A percentile compares a stretch with the other conserved stretches of the same genome.
phyloP scores from a whole-genome alignment of 176 grass and related monocot species.

The Eragrostis curvula region DNA sequence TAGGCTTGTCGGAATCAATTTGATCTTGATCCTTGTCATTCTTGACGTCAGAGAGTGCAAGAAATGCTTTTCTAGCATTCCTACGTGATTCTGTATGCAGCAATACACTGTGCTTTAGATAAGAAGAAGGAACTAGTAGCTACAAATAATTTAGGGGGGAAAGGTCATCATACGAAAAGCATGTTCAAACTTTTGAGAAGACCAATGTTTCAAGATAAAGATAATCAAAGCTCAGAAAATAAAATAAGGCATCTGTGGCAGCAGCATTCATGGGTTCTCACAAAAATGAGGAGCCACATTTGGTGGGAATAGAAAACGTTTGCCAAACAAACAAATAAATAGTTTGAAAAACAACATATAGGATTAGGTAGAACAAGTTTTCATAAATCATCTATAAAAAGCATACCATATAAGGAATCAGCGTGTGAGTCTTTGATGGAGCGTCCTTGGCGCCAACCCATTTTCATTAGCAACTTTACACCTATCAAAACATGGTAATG shows the following conservation, averaged over 20 bases:
- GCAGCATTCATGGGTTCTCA: not conserved
- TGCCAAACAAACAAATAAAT: slow-evolving; percentile 13
- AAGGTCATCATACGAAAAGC: slow-evolving; percentile 17
- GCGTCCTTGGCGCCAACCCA: slow-evolving; percentile 94
- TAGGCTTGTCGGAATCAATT: slow-evolving; percentile 46
- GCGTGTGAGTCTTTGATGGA: slow-evolving; percentile 85
- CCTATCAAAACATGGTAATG: slow-evolving; percentile 56
- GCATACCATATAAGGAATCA: slow-evolving; percentile 84
- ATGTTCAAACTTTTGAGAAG: slow-evolving; percentile 21
- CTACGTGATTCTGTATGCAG: slow-evolving; percentile 73
- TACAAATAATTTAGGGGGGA: slow-evolving; percentile 21
- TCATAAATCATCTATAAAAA: slow-evolving; percentile 24
- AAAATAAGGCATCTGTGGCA: slow-evolving; percentile 24
- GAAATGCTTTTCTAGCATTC: slow-evolving; percentile 91
- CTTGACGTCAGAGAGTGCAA: slow-evolving; percentile 74
- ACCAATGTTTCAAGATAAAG: slow-evolving; percentile 8
- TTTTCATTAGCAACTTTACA: slow-evolving; percentile 85
- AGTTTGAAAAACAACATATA: not conserved
- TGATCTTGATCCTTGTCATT: slow-evolving; percentile 45
- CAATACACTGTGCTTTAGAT: not conserved
- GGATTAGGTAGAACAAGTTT: not conserved
- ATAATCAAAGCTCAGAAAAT: slow-evolving; percentile 28
- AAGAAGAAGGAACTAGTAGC: slow-evolving; percentile 8
- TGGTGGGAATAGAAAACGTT: not conserved
- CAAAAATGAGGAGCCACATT: slow-evolving; percentile 10